Percentiles rank a stretch among this genome's conserved stretches.
Conservation (phyloP, 2,329 filamentous ascomycete species). For the Venturia pyrina region DNA sequence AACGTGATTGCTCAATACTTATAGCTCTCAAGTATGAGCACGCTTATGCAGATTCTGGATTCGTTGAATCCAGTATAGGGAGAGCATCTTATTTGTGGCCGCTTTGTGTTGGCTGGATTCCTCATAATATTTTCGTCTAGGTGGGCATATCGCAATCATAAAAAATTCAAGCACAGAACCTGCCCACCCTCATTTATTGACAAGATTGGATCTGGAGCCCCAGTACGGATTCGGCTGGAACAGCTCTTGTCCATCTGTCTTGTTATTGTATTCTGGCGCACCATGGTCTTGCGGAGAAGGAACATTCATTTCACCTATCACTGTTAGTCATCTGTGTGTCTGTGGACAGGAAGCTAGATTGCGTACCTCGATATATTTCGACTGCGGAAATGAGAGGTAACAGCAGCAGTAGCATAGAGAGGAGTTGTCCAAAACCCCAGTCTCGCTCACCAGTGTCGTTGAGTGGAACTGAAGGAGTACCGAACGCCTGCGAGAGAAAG, state of each 20-base stretch:
- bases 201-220: conserved; percentile 17
- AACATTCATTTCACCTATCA: conserved; percentile 13
- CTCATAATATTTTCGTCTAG: not conserved
- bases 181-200: not conserved
- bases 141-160: not conserved
- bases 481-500: conserved; percentile 51
- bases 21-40: too few species aligned
- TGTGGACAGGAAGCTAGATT: not conserved
- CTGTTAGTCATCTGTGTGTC: not conserved
- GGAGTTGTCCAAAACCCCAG: conserved; percentile 55
- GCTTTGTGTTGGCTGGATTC: too few species aligned
- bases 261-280: conserved; percentile 29
- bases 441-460: conserved; percentile 43
- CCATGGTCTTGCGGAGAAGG: conserved; percentile 25
- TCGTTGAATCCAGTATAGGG: too few species aligned
- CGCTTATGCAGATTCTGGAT: too few species aligned
- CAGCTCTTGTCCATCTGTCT: conserved; percentile 17
- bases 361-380: conserved; percentile 47
- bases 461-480: conserved; percentile 40
- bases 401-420: conserved; percentile 49
- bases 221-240: conserved; percentile 40
- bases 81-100: too few species aligned
- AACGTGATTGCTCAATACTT: too few species aligned
- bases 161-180: not conserved
- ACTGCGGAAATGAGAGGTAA: conserved; percentile 50